Percentiles rank a stretch among this genome's conserved stretches.
Conservation (phyloP, 352 stramenopile species). For the Globisporangium lucens region DNA sequence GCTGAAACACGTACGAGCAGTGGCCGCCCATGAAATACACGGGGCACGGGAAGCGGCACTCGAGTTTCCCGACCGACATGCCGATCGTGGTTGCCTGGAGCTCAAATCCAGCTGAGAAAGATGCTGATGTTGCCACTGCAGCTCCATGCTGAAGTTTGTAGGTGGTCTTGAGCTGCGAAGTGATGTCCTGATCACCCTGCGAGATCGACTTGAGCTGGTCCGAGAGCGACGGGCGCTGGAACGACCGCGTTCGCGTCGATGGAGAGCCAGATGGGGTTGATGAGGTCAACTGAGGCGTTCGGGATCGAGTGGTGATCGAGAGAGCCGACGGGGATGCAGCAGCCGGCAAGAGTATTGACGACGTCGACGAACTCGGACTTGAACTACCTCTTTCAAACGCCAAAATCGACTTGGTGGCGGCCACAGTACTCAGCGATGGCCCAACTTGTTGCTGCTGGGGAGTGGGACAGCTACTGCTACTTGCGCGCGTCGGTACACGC, state of each 20-base stretch:
- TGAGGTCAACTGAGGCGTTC: neutral
- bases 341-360: neutral
- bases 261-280: neutral
- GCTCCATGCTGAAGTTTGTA: slow-evolving; percentile 37
- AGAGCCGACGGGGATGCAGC: too few relatives aligned
- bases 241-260: neutral
- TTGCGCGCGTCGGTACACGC: slow-evolving; percentile 18
- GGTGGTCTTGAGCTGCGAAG: slow-evolving; percentile 34
- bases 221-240: slow-evolving; percentile 42
- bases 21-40: slow-evolving; percentile 44
- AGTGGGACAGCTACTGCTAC: neutral
- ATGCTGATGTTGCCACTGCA: neutral
- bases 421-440: neutral
- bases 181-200: slow-evolving; percentile 45
- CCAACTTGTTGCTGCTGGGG: neutral
- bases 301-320: slow-evolving; percentile 7
- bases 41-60: slow-evolving; percentile 62
- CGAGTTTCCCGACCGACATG: slow-evolving; percentile 48
- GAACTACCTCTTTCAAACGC: neutral
- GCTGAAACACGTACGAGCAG: slow-evolving; percentile 69
- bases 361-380: neutral
- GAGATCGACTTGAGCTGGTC: slow-evolving; percentile 69
- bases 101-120: neutral
- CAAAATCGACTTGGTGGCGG: neutral
- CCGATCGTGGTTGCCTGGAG: slow-evolving; percentile 52